These are phyloP conservation scores for Gaeumannomyces sp. DNA, from an alignment of 2,329 filamentous ascomycete genomes.

Conservation along the genomic window DNA sequence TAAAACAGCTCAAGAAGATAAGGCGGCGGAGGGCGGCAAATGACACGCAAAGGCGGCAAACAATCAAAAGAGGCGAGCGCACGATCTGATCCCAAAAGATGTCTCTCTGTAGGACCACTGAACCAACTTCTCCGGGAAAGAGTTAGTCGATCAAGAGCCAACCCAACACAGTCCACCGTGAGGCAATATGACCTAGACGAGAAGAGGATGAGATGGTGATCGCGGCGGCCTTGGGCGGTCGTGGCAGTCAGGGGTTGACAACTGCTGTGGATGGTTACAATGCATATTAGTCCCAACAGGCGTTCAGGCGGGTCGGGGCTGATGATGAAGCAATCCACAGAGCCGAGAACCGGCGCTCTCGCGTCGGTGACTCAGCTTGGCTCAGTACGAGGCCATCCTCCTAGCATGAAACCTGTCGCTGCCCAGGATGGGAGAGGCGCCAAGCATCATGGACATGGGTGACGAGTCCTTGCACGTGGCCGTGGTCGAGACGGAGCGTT, in stretches of 20 bases:
- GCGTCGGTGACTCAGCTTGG: not conserved
- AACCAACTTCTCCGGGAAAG: not conserved
- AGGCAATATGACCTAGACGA: too few species aligned
- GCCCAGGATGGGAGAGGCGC: conserved; percentile 35
- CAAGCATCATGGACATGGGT: conserved; percentile 33
- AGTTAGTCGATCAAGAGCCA: not conserved
- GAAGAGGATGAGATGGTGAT: too few species aligned
- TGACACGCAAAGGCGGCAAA: not conserved
- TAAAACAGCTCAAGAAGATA: conserved; percentile 2
- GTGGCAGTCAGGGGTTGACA: too few species aligned
- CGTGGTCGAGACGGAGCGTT: conserved; percentile 26
- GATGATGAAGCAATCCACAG: not conserved
- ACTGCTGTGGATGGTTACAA: too few species aligned
- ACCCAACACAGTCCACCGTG: too few species aligned
- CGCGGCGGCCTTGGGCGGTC: too few species aligned
- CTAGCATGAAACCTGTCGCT: conserved; percentile 48
- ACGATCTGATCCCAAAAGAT: not conserved
- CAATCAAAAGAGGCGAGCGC: not conserved
- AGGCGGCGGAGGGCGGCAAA: not conserved
- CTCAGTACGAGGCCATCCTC: conserved; percentile 60
- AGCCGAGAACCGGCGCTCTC: not conserved
- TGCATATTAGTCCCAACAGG: too few species aligned
- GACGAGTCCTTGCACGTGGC: conserved; percentile 31
- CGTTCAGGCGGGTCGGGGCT: not conserved
- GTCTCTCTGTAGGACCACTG: not conserved